Evolutionary conservation across 345 rosid genomes (phyloP), one percentile per base, ranked within the genome.

Genomic region (Heritiera fomes): DNA sequence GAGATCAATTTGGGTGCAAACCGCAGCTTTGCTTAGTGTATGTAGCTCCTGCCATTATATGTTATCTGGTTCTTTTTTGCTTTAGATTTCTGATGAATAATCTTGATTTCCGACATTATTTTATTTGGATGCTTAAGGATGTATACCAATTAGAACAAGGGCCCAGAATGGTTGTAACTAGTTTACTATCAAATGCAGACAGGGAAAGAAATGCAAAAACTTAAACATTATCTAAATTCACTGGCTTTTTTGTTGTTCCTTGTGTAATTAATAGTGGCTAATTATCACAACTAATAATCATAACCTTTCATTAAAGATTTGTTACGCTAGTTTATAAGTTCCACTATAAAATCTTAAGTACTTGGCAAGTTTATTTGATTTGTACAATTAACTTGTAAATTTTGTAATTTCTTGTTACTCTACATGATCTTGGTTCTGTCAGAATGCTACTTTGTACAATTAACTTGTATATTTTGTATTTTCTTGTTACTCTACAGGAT

Each of bases 1-100:
- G 90, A 87, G 85, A 73, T 90, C 71, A 89, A 82, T 75, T 23
- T 82, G 79, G 86, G 88, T 38, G 88, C 87, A 53, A 89, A 86
- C 82, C 70, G 86, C 81, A 82, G 84, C 87, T 82, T 87, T 75
- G 84, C 88, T 80, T 87, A 75, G 77, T 78, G 89, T 87, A 74
- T 85, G 92, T 82, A 11, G 53, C 65, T 46, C 11, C 73, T 76
- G 52, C 34, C 20, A 32, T 55, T 40, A 6, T 71, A 11, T 53
- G n/a, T 56, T 28, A 61, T 17, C 46, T 53, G 58, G 5, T 32
- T 76, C 43, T 41, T 41, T 28, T 52, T 7, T n/a, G 6, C 41
- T 8, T 55, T 23, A 8, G 18, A 28, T 56, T 23, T 23, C 59
- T 72, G 28, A 59, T 45, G 30, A 62, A 76, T 73, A 41, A 68